Evolutionary conservation across 2,329 filamentous ascomycete genomes (phyloP), one percentile per base, ranked within the genome.

Genomic region (Fusarium multiceps): DNA sequence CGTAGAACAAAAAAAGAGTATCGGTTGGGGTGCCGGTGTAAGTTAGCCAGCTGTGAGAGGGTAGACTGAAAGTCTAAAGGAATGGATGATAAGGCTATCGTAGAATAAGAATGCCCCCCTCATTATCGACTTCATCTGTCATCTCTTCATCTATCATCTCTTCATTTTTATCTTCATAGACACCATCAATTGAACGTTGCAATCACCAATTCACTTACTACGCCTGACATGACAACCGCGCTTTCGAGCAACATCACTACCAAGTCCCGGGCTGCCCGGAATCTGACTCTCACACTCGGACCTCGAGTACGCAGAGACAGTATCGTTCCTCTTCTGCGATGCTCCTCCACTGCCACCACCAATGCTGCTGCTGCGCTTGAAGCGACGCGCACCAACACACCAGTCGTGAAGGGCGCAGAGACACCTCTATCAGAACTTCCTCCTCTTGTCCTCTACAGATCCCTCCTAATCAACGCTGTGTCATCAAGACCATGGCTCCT

Each of bases 401-500:
- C 62, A 7, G 13, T 18, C 23, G 6, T 6, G 12, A 50, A 57
- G 12, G 46, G 48, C 18, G 4, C 57, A 30, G 67, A 69, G 1
- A 27, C 72, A 20, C 76, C 77, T 5, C 59, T 78, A 1, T 72
- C 76, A 30, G 69, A 66, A 23, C 71, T 83, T 7, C 77, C 82
- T 0, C 78, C 76, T 2, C 59, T 73, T 11, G 74, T 78, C 20
- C 75, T 84, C 8, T 76, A 82, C 8, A 74, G 82, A 56, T 84
- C 82, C 0, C 73, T 84, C 3, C 63, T 84, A 20, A 77, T 86
- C 59, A 80, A 83, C 28, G 81, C 82, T 18, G 77, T 86, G 16
- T 86, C 83, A 0, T 86, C 84, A 4, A 81, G 81, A 59, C 80
- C 80, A 25, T 76, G 75, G 55, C 76, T 84, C 2, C 76, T 84